Evolutionary conservation across 495 filamentous ascomycete species (phyloP), one percentile per base, ranked within the genome.

Genomic region (Talaromyces nanjingensis): DNA sequence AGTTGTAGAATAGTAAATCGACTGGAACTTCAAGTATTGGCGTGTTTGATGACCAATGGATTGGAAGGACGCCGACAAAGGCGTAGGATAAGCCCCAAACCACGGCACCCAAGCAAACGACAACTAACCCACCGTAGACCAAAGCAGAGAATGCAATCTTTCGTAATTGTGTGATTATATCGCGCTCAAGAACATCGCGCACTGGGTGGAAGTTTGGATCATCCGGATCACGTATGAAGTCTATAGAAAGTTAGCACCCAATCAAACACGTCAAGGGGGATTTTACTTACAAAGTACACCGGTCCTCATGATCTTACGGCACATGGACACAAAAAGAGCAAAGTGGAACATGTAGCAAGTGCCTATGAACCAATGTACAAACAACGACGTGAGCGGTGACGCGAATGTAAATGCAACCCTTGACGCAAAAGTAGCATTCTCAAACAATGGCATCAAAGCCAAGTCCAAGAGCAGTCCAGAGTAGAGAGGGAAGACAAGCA

Each of bases 321-420:
- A 99, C 94, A 99, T 98, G 49, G 93, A 92, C 53, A 99, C 94
- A 72, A 99, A 99, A 14, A 98, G 81, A 22, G 94, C 94, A 72
- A 99, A 99, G 72, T 99, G 94, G 74, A 99, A 99, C 94, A 99
- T 99, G 75, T 99, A 99, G 66, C 92, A 96, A 6, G 94, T 99
- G 22, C 94, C 94, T 57, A 96, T 87, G 72, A 99, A 99, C 94
- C 94, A 99, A 74, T 99, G 94, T 24, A 98, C 89, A 70, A 99
- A 99, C 20, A 93, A 84, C 6, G 91, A 96, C 0, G 91, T 97
- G 49, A 91, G 79, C 0, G 93, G 93, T 64, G 87, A 89, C 37
- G 83, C 77, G 37, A 86, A 72, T 27, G 90, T 90, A 68, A 96
- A 97, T 6, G 84, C 74, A 39, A 96, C 73, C 22, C 94, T 85